phyloP scores from a whole-genome alignment of 2,329 filamentous ascomycete species.

The Fusarium sp. region DNA sequence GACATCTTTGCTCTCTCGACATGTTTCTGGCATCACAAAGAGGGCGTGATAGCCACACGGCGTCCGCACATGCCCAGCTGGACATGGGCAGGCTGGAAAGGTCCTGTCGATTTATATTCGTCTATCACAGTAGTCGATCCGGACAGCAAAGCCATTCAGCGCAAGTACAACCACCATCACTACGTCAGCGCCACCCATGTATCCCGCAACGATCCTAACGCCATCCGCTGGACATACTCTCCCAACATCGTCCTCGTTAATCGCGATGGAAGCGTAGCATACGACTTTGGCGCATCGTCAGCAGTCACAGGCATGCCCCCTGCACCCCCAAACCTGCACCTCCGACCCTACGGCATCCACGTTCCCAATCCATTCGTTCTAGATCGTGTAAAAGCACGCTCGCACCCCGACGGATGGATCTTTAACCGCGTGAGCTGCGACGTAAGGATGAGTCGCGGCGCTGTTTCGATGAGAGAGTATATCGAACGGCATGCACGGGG shows the following conservation, averaged over 20 bases:
- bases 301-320: constrained; percentile 28
- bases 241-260: constrained; percentile 48
- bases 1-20: constrained; percentile 51
- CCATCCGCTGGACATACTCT: constrained; percentile 50
- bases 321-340: constrained; percentile 38
- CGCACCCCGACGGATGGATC: constrained; percentile 49
- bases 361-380: constrained; percentile 50
- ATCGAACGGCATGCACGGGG: constrained; percentile 50
- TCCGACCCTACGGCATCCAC: constrained; percentile 46
- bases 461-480: constrained; percentile 48
- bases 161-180: constrained; percentile 51
- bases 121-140: constrained; percentile 49
- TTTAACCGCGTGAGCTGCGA: constrained; percentile 52
- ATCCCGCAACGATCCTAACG: constrained; percentile 49
- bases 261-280: constrained; percentile 46
- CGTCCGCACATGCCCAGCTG: constrained; percentile 51
- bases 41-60: constrained; percentile 41
- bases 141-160: constrained; percentile 43
- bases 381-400: constrained; percentile 50
- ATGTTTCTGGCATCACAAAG: constrained; percentile 53
- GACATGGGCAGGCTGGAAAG: constrained; percentile 53
- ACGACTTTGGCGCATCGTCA: constrained; percentile 46
- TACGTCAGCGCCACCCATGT: constrained; percentile 51
- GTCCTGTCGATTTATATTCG: constrained; percentile 50
- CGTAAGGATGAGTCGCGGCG: constrained; percentile 48